Evolutionary conservation across 176 grass and related monocot genomes (phyloP).

Genomic region (Bothriochloa decipiens): DNA sequence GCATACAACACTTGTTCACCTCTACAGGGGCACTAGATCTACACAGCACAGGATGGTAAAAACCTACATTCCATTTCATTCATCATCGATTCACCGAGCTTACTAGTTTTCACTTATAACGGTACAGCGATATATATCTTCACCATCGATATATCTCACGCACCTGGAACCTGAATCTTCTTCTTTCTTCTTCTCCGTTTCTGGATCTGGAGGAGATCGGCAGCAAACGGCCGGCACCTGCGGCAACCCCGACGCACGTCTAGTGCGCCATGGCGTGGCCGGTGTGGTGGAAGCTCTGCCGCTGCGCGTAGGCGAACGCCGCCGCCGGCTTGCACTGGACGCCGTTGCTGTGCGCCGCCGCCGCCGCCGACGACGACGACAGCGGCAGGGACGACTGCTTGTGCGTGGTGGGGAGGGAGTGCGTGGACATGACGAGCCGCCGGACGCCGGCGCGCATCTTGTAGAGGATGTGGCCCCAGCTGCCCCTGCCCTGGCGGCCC

Average conservation of each 20-base stretch:
- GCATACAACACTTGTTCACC: slow-evolving; percentile 1
- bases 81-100: slow-evolving; percentile 16
- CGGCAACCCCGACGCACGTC: background rate
- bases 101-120: slow-evolving; percentile 26
- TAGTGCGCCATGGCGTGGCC: slow-evolving; percentile 41
- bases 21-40: slow-evolving; percentile 50
- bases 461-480: slow-evolving; percentile 77
- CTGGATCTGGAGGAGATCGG: slow-evolving; percentile 12
- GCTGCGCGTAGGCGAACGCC: slow-evolving; percentile 53
- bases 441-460: slow-evolving; percentile 67
- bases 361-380: slow-evolving; percentile 30
- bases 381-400: slow-evolving; percentile 43
- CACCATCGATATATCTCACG: slow-evolving; percentile 24
- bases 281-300: slow-evolving; percentile 67
- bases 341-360: slow-evolving; percentile 30
- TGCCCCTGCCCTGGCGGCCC: slow-evolving; percentile 66
- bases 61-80: slow-evolving; percentile 20
- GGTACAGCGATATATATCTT: background rate
- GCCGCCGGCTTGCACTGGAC: slow-evolving; percentile 54
- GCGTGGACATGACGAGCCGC: slow-evolving; percentile 50
- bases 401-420: slow-evolving; percentile 68
- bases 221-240: background rate
- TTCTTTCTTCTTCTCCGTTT: background rate
- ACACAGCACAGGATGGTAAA: slow-evolving; percentile 24
- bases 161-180: slow-evolving; percentile 25